phyloP scores from a whole-genome alignment of 2,329 filamentous ascomycete genomes.

The Pestalotiopsis sp. region DNA sequence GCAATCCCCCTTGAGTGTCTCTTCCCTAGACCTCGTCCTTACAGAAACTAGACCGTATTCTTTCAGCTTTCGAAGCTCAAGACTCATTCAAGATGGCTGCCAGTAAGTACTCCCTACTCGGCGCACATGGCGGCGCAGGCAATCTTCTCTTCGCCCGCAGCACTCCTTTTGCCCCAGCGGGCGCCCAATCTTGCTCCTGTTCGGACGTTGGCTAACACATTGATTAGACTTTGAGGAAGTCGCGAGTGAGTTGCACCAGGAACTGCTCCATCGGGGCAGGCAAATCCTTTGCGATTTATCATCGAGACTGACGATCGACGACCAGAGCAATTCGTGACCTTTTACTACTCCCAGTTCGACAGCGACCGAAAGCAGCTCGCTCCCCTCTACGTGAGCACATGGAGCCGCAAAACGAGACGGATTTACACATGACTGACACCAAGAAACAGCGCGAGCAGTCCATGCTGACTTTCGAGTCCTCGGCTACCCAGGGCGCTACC shows the following conservation, averaged over 20 bases:
- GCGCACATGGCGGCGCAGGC: background rate
- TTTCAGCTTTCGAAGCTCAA: background rate
- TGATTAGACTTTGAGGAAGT: constrained; percentile 45
- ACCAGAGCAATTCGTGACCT: constrained; percentile 82
- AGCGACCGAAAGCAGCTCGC: constrained; percentile 64
- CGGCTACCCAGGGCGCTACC: constrained; percentile 63
- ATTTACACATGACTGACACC: constrained; percentile 6
- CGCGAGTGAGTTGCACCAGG: constrained; percentile 46
- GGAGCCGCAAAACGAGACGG: background rate
- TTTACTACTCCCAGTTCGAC: constrained; percentile 93
- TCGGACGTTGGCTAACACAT: constrained; percentile 14
- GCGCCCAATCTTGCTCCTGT: background rate
- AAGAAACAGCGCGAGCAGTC: constrained; percentile 71
- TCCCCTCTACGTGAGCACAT: constrained; percentile 75
- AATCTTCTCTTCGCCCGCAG: background rate
- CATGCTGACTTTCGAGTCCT: constrained; percentile 90
- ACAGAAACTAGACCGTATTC: background rate
- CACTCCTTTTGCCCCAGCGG: background rate
- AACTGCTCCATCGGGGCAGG: constrained; percentile 6
- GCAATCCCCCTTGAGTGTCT: background rate
- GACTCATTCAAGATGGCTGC: constrained; percentile 16
- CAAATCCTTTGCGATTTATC: constrained; percentile 8
- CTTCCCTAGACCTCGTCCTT: background rate
- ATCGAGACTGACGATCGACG: constrained; percentile 14
- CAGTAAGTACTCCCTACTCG: constrained; percentile 11